Base-by-base conservation (phyloP, 345 rosid species). In the Orychophragmus violaceus region DNA sequence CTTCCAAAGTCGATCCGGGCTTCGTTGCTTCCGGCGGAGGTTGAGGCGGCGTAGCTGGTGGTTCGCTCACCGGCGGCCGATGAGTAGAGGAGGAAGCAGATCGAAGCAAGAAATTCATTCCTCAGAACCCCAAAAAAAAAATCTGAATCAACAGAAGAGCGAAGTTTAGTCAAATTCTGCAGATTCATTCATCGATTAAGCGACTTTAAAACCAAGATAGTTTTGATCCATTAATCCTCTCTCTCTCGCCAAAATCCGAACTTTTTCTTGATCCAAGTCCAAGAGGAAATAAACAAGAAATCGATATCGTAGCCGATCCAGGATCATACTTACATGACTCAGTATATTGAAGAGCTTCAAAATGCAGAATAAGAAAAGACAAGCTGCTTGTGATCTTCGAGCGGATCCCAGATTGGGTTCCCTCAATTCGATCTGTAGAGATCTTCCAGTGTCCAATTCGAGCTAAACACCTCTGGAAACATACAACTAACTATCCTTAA, bases 71-170 rank as follows among this genome's bases (percentile, higher is more conserved):
- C 37, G 80, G 72, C 19, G 77, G 78, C 13, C 74, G 83, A 68
- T 87, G 89, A 6, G 79, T 68, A 9, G 71, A 75, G 45, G 63
- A 79, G 17, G 82, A 68, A 44, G 90, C 75, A 48, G 90, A 74
- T 63, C 96, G 93, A 50, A 83, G 74, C 76, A 87, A 85, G 76
- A 91, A 94, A 82, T 94, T 94, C 99, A 94, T 94, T 12, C 64
- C 74, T 67, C 72, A 66, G 45, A 57, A 37, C 16, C 29, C 35
- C 21, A 70, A 39, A 16, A 8, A 28, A 61, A 17, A 41, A 18
- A 63, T 63, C 72, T 74, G 59, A 36, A 74, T 68, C 69, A 53
- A 18, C 21, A 68, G 25, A 32, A 71, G 35, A 51, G 52, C 35
- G 0, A 29, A 61, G 33, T 21, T 9, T 37, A 59, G 59, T 62